These are phyloP conservation scores for Atkinsonella texensis DNA, from an alignment of 2,329 filamentous ascomycete species.

Conservation along the genomic window DNA sequence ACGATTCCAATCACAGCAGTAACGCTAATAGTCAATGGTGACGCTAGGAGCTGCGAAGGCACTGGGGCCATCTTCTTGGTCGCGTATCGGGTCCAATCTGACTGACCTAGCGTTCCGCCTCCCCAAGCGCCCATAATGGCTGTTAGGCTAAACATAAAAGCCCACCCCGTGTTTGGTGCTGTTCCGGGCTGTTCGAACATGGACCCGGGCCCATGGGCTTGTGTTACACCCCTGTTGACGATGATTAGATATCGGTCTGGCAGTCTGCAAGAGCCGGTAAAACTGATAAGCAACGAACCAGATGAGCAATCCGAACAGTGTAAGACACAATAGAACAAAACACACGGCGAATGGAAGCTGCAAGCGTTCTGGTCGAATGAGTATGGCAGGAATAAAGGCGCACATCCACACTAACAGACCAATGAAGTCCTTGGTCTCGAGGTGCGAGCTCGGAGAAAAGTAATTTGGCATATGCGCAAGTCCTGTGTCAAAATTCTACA, in stretches of 20 bases:
- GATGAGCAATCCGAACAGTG: conserved; percentile 11
- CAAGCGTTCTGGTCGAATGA: conserved; percentile 14
- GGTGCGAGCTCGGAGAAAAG: conserved; percentile 12
- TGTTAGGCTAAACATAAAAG: conserved; percentile 20
- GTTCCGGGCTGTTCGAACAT: conserved; percentile 13
- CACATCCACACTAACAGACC: conserved; percentile 15
- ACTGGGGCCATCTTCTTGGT: conserved; percentile 9
- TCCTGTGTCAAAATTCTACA: background rate
- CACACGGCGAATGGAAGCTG: conserved; percentile 15
- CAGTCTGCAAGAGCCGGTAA: too few species aligned
- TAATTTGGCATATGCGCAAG: conserved; percentile 14
- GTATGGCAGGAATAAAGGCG: conserved; percentile 10
- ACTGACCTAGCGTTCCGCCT: conserved; percentile 15
- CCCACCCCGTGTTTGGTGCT: conserved; percentile 15
- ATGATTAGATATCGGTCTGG: background rate
- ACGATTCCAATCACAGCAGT: conserved; percentile 17
- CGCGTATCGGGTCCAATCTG: conserved; percentile 18
- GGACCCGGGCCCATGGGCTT: conserved; percentile 11
- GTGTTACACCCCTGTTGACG: conserved; percentile 10
- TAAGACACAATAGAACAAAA: conserved; percentile 13
- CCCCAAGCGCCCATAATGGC: conserved; percentile 17
- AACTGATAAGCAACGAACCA: conserved; percentile 4
- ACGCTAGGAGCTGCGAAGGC: conserved; percentile 13
- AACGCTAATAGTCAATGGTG: conserved; percentile 14
- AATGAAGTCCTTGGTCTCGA: conserved; percentile 16